phyloP scores from a whole-genome alignment of 257 asterid genomes.

The Solanum ossicruentum region DNA sequence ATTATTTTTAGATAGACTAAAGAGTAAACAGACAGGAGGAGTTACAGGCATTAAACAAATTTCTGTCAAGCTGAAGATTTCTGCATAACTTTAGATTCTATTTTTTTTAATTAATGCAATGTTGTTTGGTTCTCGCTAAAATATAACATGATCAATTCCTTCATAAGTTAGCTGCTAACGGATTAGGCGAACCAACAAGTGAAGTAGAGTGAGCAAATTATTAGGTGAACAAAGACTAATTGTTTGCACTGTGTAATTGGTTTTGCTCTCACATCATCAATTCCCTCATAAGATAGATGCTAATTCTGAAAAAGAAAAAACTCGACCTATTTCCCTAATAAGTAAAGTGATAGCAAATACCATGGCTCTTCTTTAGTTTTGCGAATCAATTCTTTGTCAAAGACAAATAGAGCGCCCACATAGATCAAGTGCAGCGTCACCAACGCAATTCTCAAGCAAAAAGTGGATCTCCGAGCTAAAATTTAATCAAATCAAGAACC shows the following conservation, averaged over 20 bases:
- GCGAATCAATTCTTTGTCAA: slow-evolving; percentile 58
- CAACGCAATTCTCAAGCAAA: slow-evolving; percentile 55
- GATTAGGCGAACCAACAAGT: not conserved
- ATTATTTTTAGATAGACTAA: not conserved
- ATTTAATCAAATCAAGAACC: not conserved
- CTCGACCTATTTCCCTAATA: not conserved
- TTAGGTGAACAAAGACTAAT: not conserved
- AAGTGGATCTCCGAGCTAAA: slow-evolving; percentile 73
- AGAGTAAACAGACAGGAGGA: not conserved
- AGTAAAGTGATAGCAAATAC: slow-evolving; percentile 18
- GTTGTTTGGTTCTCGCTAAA: not conserved
- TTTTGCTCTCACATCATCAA: not conserved
- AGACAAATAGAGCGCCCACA: slow-evolving; percentile 41
- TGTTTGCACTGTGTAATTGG: not conserved
- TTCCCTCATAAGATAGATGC: not conserved
- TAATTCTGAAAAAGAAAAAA: not conserved
- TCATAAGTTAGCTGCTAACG: not conserved
- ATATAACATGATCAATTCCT: not conserved
- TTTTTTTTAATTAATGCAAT: not conserved
- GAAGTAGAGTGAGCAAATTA: not conserved
- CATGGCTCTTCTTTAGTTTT: slow-evolving; percentile 58
- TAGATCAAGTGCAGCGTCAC: slow-evolving; percentile 73
- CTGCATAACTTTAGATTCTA: not conserved
- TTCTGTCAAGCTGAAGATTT: not conserved
- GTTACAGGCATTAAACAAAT: not conserved